These are phyloP conservation scores for Candida yuanshanica DNA, from an alignment of 805 yeast species.

Conservation along the genomic window DNA sequence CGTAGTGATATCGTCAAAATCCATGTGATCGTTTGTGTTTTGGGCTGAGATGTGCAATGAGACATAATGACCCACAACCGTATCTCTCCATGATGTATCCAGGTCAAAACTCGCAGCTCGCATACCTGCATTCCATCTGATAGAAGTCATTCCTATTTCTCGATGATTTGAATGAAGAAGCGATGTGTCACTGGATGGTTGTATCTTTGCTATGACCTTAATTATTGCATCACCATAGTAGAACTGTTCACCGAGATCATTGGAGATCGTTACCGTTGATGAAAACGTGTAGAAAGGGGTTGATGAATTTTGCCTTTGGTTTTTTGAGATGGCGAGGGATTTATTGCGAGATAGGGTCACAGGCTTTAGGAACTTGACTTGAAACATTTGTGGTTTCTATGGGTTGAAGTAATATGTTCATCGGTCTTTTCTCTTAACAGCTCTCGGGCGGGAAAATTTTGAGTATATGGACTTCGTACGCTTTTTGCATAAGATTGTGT, in stretches of 20 bases:
- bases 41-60: constrained; percentile 11
- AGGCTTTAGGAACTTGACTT: constrained; percentile 32
- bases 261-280: constrained; percentile 25
- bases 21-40: constrained; percentile 8
- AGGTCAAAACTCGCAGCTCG: constrained; percentile 14
- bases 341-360: constrained; percentile 12
- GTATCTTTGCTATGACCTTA: constrained; percentile 7
- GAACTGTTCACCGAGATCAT: constrained; percentile 36
- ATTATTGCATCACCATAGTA: constrained; percentile 27
- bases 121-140: constrained; percentile 18
- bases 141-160: background rate
- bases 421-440: too few species aligned
- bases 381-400: too few species aligned
- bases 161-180: background rate
- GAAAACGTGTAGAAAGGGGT: constrained; percentile 14
- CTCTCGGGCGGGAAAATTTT: too few species aligned
- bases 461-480: too few species aligned
- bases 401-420: too few species aligned
- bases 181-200: background rate
- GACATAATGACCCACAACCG: constrained; percentile 6
- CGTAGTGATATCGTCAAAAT: constrained; percentile 6
- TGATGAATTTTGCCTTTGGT: constrained; percentile 4
- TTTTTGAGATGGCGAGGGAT: background rate
- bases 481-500: too few species aligned
- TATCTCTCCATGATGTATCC: background rate